phyloP scores from a whole-genome alignment of 2,329 filamentous ascomycete genomes.

The Paecilomyces sp. region DNA sequence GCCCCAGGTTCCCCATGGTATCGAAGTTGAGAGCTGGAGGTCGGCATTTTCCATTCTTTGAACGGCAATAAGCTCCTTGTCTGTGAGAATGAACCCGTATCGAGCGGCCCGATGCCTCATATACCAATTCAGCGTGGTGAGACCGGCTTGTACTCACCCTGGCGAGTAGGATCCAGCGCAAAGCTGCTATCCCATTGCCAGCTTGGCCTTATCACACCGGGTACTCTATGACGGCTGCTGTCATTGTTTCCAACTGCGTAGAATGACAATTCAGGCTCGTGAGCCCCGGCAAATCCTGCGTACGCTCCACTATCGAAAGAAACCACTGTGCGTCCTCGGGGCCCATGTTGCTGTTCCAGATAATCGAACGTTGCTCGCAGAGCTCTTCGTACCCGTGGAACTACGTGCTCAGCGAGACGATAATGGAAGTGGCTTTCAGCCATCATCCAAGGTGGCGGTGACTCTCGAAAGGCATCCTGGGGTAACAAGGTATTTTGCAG shows the following conservation, averaged over 20 bases:
- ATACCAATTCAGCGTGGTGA: background rate
- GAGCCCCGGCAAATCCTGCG: background rate
- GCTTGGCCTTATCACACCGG: background rate
- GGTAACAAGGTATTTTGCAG: background rate
- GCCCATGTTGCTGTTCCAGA: background rate
- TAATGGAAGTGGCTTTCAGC: background rate
- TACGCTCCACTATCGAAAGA: background rate
- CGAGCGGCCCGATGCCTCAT: background rate
- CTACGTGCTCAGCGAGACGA: background rate
- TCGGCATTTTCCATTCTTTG: background rate
- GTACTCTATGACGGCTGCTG: background rate
- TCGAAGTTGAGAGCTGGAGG: background rate
- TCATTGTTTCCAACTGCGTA: background rate
- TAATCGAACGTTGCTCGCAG: background rate
- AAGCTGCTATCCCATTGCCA: background rate
- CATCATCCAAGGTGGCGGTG: background rate
- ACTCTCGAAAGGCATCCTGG: background rate
- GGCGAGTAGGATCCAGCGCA: background rate
- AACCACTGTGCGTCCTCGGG: background rate
- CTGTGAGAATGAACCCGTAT: background rate
- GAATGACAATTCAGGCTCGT: background rate
- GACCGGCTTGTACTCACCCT: background rate
- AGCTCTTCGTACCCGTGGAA: background rate
- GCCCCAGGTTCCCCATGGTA: background rate
- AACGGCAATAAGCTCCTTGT: background rate